Conservation (phyloP, 2,329 filamentous ascomycete species). For the Nothophoma quercina region DNA sequence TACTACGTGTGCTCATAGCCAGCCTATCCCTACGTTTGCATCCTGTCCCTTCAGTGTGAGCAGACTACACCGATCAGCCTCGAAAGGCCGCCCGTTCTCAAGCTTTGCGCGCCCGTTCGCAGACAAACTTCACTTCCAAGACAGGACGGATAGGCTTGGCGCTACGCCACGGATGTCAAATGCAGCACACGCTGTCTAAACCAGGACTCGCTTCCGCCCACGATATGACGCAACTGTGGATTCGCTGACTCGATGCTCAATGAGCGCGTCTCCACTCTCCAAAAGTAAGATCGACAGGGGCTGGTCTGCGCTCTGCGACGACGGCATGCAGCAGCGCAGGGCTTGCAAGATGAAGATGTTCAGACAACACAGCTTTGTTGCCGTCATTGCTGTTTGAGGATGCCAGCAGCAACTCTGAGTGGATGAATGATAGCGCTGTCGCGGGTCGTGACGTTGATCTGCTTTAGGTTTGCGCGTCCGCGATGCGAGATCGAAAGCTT, state of each 20-base stretch:
- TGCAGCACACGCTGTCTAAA: constrained; percentile 1
- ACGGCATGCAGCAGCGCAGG: neutral
- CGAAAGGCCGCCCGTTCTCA: neutral
- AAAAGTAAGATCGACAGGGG: constrained; percentile 36
- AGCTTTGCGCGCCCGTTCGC: constrained; percentile 5
- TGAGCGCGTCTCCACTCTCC: constrained; percentile 11
- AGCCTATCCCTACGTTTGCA: neutral
- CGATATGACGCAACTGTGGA: constrained; percentile 19
- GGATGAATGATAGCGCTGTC: neutral
- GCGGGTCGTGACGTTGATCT: constrained; percentile 2
- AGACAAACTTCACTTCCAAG: constrained; percentile 1
- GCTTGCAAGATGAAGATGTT: constrained; percentile 18
- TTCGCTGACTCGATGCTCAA: constrained; percentile 4
- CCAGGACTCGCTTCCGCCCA: constrained; percentile 6
- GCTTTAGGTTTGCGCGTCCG: neutral
- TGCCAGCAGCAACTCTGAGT: neutral
- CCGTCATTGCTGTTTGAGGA: constrained; percentile 4
- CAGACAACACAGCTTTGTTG: constrained; percentile 6
- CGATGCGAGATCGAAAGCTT: constrained; percentile 12
- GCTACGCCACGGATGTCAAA: constrained; percentile 2
- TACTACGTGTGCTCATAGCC: constrained; percentile 1
- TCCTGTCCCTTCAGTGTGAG: constrained; percentile 2
- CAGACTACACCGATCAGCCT: constrained; percentile 4
- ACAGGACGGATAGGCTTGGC: constrained; percentile 10
- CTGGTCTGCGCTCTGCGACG: constrained; percentile 5